These are phyloP conservation scores for Kodamaea ohmeri DNA, from an alignment of 1,139 yeast genomes.

Conservation along the genomic window DNA sequence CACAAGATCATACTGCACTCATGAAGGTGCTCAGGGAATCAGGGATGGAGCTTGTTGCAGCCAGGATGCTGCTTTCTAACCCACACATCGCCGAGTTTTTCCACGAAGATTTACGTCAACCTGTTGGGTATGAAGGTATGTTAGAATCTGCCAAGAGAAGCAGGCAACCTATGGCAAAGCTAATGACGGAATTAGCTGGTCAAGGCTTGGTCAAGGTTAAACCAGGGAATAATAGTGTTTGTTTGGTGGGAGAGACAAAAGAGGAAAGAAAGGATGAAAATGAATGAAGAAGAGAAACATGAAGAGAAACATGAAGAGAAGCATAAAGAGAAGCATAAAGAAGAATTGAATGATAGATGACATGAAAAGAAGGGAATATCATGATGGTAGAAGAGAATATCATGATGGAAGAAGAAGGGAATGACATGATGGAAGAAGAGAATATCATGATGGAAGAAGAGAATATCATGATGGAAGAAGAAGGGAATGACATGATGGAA, in stretches of 20 bases:
- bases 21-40: slow-evolving; percentile 21
- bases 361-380: background rate
- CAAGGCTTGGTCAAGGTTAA: slow-evolving; percentile 31
- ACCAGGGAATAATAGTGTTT: slow-evolving; percentile 15
- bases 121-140: slow-evolving; percentile 18
- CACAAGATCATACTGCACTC: slow-evolving; percentile 23
- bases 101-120: slow-evolving; percentile 10
- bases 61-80: slow-evolving; percentile 23
- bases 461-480: background rate
- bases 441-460: background rate
- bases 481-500: background rate
- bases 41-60: slow-evolving; percentile 30
- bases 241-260: slow-evolving; percentile 6
- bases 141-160: slow-evolving; percentile 16
- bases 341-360: background rate
- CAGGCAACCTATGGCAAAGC: slow-evolving; percentile 14
- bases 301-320: background rate
- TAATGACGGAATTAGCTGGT: slow-evolving; percentile 28
- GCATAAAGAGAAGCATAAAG: background rate
- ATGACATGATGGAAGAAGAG: background rate
- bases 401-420: background rate
- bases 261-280: background rate
- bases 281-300: background rate
- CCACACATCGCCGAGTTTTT: slow-evolving; percentile 18
- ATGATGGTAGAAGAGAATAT: background rate